Percentiles rank a stretch among this genome's conserved stretches.
Conservation (phyloP, 73 alveolate species). For the Paramecium tetraurelia region DNA sequence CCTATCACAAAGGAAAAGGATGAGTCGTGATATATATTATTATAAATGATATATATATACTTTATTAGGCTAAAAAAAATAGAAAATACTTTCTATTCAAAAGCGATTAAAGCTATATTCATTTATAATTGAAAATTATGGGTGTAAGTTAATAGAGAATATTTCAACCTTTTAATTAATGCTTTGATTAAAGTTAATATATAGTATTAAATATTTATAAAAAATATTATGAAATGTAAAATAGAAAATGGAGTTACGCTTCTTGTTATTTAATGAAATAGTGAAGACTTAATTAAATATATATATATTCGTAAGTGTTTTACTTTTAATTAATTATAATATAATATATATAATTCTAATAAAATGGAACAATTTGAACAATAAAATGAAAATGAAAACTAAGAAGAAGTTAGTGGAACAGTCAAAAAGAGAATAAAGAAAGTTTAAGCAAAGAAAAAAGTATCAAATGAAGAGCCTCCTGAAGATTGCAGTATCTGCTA, state of each 20-base stretch:
- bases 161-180: too few species aligned
- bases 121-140: neutral
- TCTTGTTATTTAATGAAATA: neutral
- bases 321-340: neutral
- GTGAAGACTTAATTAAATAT: neutral
- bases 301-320: too few species aligned
- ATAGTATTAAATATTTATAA: too few species aligned
- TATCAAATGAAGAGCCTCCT: neutral
- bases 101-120: neutral
- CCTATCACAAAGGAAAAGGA: neutral
- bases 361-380: neutral
- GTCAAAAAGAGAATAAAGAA: neutral
- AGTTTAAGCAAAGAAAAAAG: neutral
- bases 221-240: neutral
- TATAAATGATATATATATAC: neutral
- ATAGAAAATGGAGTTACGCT: neutral
- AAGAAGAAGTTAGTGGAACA: neutral
- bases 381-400: neutral
- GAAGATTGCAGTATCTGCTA: neutral
- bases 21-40: neutral
- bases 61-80: neutral
- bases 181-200: neutral
- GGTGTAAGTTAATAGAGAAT: neutral
- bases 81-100: neutral
- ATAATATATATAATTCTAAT: neutral